A percentile compares a stretch with the other conserved stretches of the same genome.
Evolutionary conservation across 2,329 filamentous ascomycete species (phyloP).

Genomic region (Sclerotinia borealis): DNA sequence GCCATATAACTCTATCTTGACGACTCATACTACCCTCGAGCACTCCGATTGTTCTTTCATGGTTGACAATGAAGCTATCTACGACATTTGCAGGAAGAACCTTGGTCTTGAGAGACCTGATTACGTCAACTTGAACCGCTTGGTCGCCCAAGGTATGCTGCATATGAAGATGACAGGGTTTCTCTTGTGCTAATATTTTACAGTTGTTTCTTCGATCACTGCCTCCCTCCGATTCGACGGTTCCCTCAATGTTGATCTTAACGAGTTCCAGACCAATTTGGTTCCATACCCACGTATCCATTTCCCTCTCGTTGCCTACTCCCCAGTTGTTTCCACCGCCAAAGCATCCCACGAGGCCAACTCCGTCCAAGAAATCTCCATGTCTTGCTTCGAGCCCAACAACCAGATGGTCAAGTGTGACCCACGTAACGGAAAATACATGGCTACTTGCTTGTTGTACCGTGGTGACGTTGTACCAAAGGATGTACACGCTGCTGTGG

Average conservation of each 20-base stretch:
- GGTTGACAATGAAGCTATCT: constrained; percentile 63
- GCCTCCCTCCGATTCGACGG: constrained; percentile 60
- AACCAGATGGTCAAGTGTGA: constrained; percentile 65
- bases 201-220: constrained; percentile 61
- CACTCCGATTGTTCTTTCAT: constrained; percentile 64
- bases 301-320: constrained; percentile 60
- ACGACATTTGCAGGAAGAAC: constrained; percentile 60
- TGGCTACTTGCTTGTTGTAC: constrained; percentile 61
- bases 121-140: constrained; percentile 59
- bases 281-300: constrained; percentile 63
- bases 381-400: constrained; percentile 61
- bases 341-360: constrained; percentile 59
- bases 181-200: constrained; percentile 51
- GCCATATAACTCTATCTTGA: constrained; percentile 58
- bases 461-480: constrained; percentile 59
- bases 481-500: constrained; percentile 54
- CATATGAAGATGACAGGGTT: background rate
- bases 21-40: constrained; percentile 55
- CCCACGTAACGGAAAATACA: constrained; percentile 61
- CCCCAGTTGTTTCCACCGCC: constrained; percentile 54
- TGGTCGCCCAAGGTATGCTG: constrained; percentile 71
- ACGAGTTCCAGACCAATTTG: constrained; percentile 65
- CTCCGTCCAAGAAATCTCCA: no score
- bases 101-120: constrained; percentile 58
- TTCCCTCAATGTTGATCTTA: constrained; percentile 61